Base-by-base conservation (phyloP, 2,329 filamentous ascomycete species). In the Rasamsonia emersonii region DNA sequence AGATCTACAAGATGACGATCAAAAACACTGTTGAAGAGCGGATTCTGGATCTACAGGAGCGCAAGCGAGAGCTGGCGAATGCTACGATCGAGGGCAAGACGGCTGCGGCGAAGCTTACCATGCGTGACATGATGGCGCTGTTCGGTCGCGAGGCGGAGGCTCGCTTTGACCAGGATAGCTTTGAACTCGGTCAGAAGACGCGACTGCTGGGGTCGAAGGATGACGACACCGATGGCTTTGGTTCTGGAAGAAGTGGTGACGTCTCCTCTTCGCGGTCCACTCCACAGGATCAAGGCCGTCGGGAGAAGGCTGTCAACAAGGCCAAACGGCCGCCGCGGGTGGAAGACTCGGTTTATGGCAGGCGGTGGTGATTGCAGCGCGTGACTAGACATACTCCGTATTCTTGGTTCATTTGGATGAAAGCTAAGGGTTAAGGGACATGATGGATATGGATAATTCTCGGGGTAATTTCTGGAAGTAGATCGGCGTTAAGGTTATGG, bases 1-100 rank as follows among this genome's bases (percentile, higher is more conserved):
- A 89, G 35, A 86, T 98, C 41, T 98, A 94, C 68, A 93, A 91
- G 50, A 75, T 98, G 48, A 94, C 86, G 2, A 79, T 98, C 39
- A 75, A 76, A 43, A 72, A 81, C 44, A 88, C 82, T 0, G 89
- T 98, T 35, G 91, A 98, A 66, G 86, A 89, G 59, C 78, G 88
- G 36, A 98, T 98, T 47, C 67, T 96, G n/a, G 85, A 83, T 39
- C 73, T 98, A 14, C 91, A 98, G 61, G 82, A 94, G 42, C 86
- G 86, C 60, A 98, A 98, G 65, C 77, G 91, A 8, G 77, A 86
- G 47, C 73, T 98, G 9, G 89, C 91, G n/a, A 80, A 86, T 50
- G 79, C 88, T 40, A 85, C 91, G 9, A 91, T 98, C 37, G 91
- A 95, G 43, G 75, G 77, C 54, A 82, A 77, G 50, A 58, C 75